Conservation (phyloP, 805 yeast species). For the Candida yuanshanica region DNA sequence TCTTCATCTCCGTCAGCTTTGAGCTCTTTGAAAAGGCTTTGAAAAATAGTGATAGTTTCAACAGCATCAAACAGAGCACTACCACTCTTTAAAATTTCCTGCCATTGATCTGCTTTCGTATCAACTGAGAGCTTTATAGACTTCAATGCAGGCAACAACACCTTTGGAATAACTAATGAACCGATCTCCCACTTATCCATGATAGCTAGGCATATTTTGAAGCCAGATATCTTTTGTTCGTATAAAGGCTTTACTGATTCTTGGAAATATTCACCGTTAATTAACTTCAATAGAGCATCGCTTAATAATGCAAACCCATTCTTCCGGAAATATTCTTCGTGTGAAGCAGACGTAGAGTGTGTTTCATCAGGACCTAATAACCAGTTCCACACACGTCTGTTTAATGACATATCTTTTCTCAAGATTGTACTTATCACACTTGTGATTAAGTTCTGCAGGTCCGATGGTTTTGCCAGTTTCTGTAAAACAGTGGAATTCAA, state of each 20-base stretch:
- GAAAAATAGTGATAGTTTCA: slow-evolving; percentile 78
- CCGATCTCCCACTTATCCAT: slow-evolving; percentile 97
- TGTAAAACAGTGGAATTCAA: slow-evolving; percentile 55
- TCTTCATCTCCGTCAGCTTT: slow-evolving; percentile 36
- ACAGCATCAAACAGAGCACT: slow-evolving; percentile 77
- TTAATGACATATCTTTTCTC: slow-evolving; percentile 88
- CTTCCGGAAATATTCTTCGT: slow-evolving; percentile 44
- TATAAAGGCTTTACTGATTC: slow-evolving; percentile 12
- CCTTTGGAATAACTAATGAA: slow-evolving; percentile 57
- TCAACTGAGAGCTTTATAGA: slow-evolving; percentile 34
- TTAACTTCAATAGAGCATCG: slow-evolving; percentile 46
- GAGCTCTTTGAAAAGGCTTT: slow-evolving; percentile 41
- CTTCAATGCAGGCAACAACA: slow-evolving; percentile 60
- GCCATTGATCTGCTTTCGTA: slow-evolving; percentile 23
- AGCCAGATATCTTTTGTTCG: slow-evolving; percentile 42
- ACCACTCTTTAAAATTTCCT: slow-evolving; percentile 52
- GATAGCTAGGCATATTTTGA: slow-evolving; percentile 61
- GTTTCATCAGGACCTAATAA: slow-evolving; percentile 70
- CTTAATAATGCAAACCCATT: slow-evolving; percentile 49
- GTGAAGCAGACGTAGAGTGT: slow-evolving; percentile 7
- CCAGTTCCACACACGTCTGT: slow-evolving; percentile 93
- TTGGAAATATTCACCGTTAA: slow-evolving; percentile 28
- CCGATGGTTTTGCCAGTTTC: slow-evolving; percentile 40
- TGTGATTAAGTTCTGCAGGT: slow-evolving; percentile 52
- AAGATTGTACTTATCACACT: slow-evolving; percentile 65